These are phyloP conservation scores for Psilocybe tampanensis DNA, from an alignment of 768 basidiomycete genomes.

Conservation along the genomic window DNA sequence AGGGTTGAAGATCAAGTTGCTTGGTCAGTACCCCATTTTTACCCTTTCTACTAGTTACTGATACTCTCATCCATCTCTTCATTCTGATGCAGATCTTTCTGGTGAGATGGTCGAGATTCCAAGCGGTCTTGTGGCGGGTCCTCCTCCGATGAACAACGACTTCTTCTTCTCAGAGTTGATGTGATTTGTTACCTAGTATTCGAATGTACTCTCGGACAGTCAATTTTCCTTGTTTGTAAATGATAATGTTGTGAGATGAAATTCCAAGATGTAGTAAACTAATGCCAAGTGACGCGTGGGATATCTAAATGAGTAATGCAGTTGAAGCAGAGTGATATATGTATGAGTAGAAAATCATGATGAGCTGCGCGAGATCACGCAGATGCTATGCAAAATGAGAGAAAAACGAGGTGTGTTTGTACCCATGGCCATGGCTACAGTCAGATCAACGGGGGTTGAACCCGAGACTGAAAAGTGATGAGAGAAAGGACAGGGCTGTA, in stretches of 20 bases:
- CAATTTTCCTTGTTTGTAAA: not conserved
- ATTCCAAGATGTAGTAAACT: conserved; percentile 28
- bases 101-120: conserved; percentile 92
- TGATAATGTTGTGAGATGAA: conserved; percentile 6
- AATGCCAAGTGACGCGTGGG: conserved; percentile 30
- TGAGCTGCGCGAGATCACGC: conserved; percentile 4
- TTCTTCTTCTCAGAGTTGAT: conserved; percentile 82
- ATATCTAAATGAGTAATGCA: conserved; percentile 48
- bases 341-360: conserved; percentile 18
- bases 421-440: conserved; percentile 29
- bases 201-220: not conserved
- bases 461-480: conserved; percentile 51
- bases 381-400: conserved; percentile 9
- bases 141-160: conserved; percentile 77
- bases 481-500: conserved; percentile 15
- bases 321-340: conserved; percentile 53
- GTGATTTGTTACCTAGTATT: conserved; percentile 20
- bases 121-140: conserved; percentile 73
- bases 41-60: not conserved
- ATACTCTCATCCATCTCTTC: not conserved
- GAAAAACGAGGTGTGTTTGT: conserved; percentile 8
- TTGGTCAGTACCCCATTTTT: conserved; percentile 52
- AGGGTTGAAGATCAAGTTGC: conserved; percentile 86
- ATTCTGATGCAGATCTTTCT: conserved; percentile 62
- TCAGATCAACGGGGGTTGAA: conserved; percentile 82